Percentiles rank a stretch among this genome's conserved stretches.
Conservation (phyloP, 306 rosid species). For the Begonia masoniana region DNA sequence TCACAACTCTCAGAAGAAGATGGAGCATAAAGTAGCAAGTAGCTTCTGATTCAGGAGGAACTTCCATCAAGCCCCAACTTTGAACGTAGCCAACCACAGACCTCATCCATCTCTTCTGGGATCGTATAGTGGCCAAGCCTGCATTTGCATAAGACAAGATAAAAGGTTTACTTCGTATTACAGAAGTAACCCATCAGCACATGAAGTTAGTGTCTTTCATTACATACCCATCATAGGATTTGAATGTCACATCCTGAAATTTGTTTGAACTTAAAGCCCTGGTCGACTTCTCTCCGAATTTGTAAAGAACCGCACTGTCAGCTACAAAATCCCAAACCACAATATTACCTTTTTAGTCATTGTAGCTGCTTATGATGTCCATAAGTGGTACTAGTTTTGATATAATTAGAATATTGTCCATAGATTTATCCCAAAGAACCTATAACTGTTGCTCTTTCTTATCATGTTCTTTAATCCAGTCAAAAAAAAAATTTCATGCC, state of each 20-base stretch:
- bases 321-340: slow-evolving; percentile 33
- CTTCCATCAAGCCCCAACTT: slow-evolving; percentile 67
- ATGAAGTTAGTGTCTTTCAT: too few relatives aligned
- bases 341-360: too few relatives aligned
- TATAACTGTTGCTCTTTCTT: not conserved
- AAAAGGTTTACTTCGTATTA: not conserved
- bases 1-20: too few relatives aligned
- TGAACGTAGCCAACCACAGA: slow-evolving; percentile 66
- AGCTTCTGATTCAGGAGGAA: slow-evolving; percentile 13
- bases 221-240: slow-evolving; percentile 59
- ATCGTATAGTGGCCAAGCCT: slow-evolving; percentile 92
- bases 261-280: slow-evolving; percentile 37
- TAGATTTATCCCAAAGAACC: not conserved
- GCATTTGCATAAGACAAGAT: slow-evolving; percentile 7
- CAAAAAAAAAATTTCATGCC: too few relatives aligned
- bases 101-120: slow-evolving; percentile 91
- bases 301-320: slow-evolving; percentile 64
- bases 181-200: not conserved
- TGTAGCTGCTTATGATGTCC: too few relatives aligned
- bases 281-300: slow-evolving; percentile 89
- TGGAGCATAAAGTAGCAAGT: too few relatives aligned
- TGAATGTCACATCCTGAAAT: slow-evolving; percentile 66
- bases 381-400: too few relatives aligned
- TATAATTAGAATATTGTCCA: too few relatives aligned
- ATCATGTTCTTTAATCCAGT: too few relatives aligned